Evolutionary conservation across 2,329 filamentous ascomycete genomes (phyloP), one percentile per base, ranked within the genome.

Genomic region (Cordyceps farinosa): DNA sequence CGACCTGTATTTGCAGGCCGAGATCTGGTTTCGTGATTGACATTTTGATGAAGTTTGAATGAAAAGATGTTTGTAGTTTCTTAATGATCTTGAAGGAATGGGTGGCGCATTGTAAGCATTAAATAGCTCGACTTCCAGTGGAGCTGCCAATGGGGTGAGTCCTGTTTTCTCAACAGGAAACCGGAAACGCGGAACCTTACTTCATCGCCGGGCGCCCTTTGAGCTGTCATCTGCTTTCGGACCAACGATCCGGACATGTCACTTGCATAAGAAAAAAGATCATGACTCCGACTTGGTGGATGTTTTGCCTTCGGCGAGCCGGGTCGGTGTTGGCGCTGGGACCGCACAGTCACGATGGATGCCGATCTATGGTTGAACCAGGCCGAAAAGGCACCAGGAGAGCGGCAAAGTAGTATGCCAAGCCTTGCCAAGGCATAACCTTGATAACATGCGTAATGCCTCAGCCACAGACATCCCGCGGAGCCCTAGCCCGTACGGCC

Each of bases 1-100:
- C 69, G 47, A 70, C 65, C 36, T 74, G 71, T 42, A 77, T 65
- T 48, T 52, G 17, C 10, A 52, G 22, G 15, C 32, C 29, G 27
- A 52, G 13, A 2, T 42, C 11, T 17, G 47, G 22, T n/a, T 48
- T 60, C 1, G 36, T 30, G 2, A 47, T 22, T 2, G 47, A 9
- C 57, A 60, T 60, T 44, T 17, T 60, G 3, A 2, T 11, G 3
- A 11, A 27, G 11, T 38, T 38, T 36, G 3, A 13, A 15, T 3
- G 13, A 13, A 15, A 40, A 15, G 38, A 40, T 40, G 38, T 13
- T 40, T 13, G 38, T 40, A 15, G 13, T 40, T 40, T 15, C 2
- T 40, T 40, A 13, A 40, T 40, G 38, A 9, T 40, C 11, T 40
- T 15, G 38, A 40, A 11, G 5, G 38, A 8, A 11, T 27, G 2